phyloP scores from a whole-genome alignment of 2,329 filamentous ascomycete species.

The Cladosporium sphaerospermum region DNA sequence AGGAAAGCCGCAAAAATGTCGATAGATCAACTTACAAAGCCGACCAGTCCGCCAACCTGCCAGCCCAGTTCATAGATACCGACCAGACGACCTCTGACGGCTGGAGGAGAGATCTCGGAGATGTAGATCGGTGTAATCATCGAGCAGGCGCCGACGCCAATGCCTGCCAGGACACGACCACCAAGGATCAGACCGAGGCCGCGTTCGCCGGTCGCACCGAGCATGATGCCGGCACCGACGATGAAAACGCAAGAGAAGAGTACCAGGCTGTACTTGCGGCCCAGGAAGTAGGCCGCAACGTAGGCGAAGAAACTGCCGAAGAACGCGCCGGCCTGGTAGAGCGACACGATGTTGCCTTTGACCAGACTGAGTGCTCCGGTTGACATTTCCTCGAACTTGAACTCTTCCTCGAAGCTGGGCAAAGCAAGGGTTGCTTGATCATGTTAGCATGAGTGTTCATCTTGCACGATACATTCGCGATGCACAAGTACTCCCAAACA shows the following conservation, averaged over 20 bases:
- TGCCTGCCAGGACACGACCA: conserved; percentile 52
- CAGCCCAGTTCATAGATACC: conserved; percentile 53
- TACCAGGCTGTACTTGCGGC: conserved; percentile 59
- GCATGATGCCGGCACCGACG: conserved; percentile 65
- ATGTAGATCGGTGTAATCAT: conserved; percentile 57
- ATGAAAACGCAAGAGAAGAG: conserved; percentile 59
- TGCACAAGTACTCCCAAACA: conserved; percentile 54
- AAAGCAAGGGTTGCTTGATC: conserved; percentile 56
- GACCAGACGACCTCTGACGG: conserved; percentile 53
- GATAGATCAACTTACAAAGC: conserved; percentile 29
- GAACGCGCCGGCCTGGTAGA: conserved; percentile 78
- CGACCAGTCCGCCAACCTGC: conserved; percentile 47
- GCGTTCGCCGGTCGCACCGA: conserved; percentile 55
- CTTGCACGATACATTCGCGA: no score
- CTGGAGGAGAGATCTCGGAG: conserved; percentile 51
- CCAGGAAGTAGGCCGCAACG: conserved; percentile 58
- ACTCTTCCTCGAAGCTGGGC: conserved; percentile 63
- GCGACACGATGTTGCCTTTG: conserved; percentile 70
- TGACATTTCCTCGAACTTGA: conserved; percentile 52
- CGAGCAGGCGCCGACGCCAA: conserved; percentile 51
- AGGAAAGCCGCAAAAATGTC: conserved; percentile 34
- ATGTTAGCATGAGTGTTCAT: no score
- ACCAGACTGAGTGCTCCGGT: conserved; percentile 49
- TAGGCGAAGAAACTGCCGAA: conserved; percentile 71
- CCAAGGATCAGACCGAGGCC: conserved; percentile 58